Evolutionary conservation across 345 rosid species (phyloP), one percentile per base, ranked within the genome.

Genomic region (Ceriops tagal): DNA sequence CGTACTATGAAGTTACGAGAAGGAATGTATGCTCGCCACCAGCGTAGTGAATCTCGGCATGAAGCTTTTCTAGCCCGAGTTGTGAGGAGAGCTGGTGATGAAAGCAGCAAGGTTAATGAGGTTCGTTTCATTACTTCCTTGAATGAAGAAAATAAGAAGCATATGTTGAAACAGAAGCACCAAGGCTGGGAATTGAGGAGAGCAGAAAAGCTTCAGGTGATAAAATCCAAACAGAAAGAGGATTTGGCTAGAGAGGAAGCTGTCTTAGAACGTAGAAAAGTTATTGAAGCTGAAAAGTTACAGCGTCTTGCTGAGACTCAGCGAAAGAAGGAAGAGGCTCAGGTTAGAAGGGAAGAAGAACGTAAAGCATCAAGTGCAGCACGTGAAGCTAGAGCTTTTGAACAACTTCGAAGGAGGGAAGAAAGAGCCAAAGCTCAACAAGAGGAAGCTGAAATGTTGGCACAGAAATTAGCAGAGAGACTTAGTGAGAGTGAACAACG

Each of bases 231-330:
- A 72, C 95, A 89, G 67, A 89, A 78, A 67, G 95, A 89, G 79
- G 95, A 87, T 75, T 76, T 84, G 81, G 91, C 95, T 52, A 82
- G 88, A 73, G 95, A 89, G 77, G 95, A 89, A 80, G 95, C 95
- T 64, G 91, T 83, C 67, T 71, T 87, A 69, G 95, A 89, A 74
- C 86, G 95, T 34, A 79, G 89, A 65, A 89, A 83, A 70, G 87
- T 87, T 71, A 82, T 87, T 73, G 95, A 89, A 83, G 91, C 95
- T 58, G 95, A 89, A 75, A 89, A 87, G 79, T 73, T 89, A 51
- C 95, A 89, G 73, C 89, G 95, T 46, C 91, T 86, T 71, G 89
- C 85, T 77, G 95, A 89, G 81, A 89, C 81, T 4, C 91, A 87
- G 78, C 80, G 86, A 70, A 89, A 80, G 80, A 89, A 89, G 80